Conservation (phyloP, 2,329 filamentous ascomycete species). For the Westerdykella aurantiaca region DNA sequence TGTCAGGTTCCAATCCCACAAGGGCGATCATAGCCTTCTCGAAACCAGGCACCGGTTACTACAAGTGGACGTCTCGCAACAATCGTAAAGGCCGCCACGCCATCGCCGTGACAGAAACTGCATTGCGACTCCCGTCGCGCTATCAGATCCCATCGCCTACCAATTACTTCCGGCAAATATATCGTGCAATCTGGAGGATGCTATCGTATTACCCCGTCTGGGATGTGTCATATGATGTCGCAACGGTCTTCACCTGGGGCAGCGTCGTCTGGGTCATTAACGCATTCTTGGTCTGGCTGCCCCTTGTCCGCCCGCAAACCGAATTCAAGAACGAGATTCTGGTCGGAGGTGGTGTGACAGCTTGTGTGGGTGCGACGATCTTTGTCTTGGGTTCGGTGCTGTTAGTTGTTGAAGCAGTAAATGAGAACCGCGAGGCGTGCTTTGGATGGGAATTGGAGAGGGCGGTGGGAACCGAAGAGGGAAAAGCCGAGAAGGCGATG, state of each 20-base stretch:
- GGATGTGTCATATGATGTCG: slow-evolving; percentile 54
- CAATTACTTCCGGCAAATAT: slow-evolving; percentile 24
- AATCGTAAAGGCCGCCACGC: slow-evolving; percentile 42
- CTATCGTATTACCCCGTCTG: slow-evolving; percentile 48
- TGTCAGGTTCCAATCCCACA: not conserved
- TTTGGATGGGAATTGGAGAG: too few relatives aligned
- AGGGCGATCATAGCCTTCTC: slow-evolving; percentile 1
- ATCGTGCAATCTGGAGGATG: slow-evolving; percentile 44
- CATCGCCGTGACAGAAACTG: slow-evolving; percentile 22
- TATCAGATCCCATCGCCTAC: slow-evolving; percentile 33
- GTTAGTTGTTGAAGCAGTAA: slow-evolving; percentile 62
- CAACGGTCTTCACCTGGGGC: slow-evolving; percentile 50
- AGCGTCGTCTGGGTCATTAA: slow-evolving; percentile 47
- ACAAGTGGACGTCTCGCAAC: slow-evolving; percentile 40
- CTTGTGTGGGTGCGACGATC: slow-evolving; percentile 61
- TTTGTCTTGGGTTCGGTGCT: slow-evolving; percentile 61
- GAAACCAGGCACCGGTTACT: too few relatives aligned
- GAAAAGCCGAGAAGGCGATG: too few relatives aligned
- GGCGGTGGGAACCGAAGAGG: too few relatives aligned
- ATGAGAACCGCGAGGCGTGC: slow-evolving; percentile 46
- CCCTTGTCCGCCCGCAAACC: slow-evolving; percentile 48
- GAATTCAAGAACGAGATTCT: slow-evolving; percentile 51
- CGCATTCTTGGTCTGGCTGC: slow-evolving; percentile 60
- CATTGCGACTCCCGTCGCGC: slow-evolving; percentile 7
- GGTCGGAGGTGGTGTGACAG: slow-evolving; percentile 55